Base-by-base conservation (phyloP, 495 filamentous ascomycete genomes). In the Xylaria palmicola region DNA sequence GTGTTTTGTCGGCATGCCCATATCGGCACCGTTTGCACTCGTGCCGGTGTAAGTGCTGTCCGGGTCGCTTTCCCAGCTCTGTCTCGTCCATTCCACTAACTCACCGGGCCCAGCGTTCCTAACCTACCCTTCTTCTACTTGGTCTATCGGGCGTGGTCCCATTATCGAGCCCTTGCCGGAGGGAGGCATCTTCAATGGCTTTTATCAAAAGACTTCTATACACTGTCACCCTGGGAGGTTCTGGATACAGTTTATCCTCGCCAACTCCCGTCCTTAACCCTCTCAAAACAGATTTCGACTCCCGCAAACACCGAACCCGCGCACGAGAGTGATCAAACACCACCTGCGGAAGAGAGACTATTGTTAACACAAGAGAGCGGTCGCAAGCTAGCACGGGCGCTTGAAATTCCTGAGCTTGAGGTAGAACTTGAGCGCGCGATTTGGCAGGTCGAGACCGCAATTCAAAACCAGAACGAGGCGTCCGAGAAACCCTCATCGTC, bases 91-190 rank as follows among this genome's bases (percentile, higher is more conserved):
- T 5, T 6, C 44, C 6, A 48, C 63, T 68, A 50, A 61, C 26
- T 41, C 19, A 7, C 13, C 15, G 19, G 20, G 10, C 17, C 13
- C 69, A 96, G 92, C 44, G 78, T 97, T 62, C 93, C 93, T 7
- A 97, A 97, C 70, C 80, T 98, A n/a, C 94, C 94, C 24, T 98
- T 98, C 79, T 97, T 98, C 79, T 99, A 98, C 70, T 79, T 97
- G 17, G 83, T 81, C 1, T 99, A 95, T 74, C 82, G 94, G 53
- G 85, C 85, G 32, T 87, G 83, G 79, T 87, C 83, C 32, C 84
- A 87, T 62, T 86, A 82, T 81, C 74, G 81, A 78, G 94, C 94
- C 36, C 75, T 95, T 39, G 83, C 84, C 20, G 94, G 94, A 27
- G 93, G 92, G 29, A 89, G 86, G 68, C 91, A 98, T 70, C 72